A percentile compares a stretch with the other conserved stretches of the same genome.
phyloP scores from a whole-genome alignment of 176 grass and related monocot species.

The Carex scoparia region DNA sequence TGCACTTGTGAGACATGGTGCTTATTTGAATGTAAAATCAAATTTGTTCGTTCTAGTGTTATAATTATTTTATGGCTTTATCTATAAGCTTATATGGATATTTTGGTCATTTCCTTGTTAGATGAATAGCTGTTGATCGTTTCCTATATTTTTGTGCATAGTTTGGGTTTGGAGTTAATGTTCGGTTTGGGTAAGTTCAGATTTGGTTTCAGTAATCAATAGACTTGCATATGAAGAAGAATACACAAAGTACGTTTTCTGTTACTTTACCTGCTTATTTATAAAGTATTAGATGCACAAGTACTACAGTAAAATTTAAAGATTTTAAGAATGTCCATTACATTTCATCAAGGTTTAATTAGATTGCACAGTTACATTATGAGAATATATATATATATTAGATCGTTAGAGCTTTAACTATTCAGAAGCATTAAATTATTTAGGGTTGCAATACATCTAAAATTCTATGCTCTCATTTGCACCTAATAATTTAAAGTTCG shows the following conservation, averaged over 20 bases:
- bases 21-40: constrained; percentile 17
- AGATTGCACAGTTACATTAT: neutral
- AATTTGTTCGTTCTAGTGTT: constrained; percentile 7
- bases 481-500: too few species aligned
- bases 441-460: too few species aligned
- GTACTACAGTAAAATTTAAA: neutral
- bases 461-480: too few species aligned
- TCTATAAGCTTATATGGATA: neutral
- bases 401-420: neutral
- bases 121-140: neutral
- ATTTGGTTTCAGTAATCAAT: neutral
- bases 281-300: too few species aligned
- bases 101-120: neutral
- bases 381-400: neutral
- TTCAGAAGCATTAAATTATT: neutral
- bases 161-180: neutral
- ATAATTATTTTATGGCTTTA: constrained; percentile 19
- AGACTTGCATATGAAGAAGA: neutral
- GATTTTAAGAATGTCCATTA: neutral
- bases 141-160: neutral
- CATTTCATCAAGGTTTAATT: neutral
- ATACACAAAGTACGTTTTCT: too few species aligned
- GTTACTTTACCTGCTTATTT: too few species aligned
- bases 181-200: neutral
- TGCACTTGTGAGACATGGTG: neutral